Base-by-base conservation (phyloP, 108 stramenopile species). In the Pinguiococcus pyrenoidosus region DNA sequence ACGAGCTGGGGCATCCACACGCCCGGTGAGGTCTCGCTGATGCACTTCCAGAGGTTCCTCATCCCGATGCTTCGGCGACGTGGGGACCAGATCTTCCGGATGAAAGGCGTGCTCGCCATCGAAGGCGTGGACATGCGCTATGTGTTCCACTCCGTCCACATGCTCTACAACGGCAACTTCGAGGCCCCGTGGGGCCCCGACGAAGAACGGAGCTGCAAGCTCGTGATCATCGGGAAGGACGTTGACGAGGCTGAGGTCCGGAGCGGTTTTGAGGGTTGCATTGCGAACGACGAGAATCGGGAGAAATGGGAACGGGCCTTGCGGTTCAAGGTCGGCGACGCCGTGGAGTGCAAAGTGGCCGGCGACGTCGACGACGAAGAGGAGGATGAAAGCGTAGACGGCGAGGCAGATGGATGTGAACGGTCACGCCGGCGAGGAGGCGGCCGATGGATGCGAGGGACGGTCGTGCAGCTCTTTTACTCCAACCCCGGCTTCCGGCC, bases 91-190 rank as follows among this genome's bases (percentile, higher is more conserved):
- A 79, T 96, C 29, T 91, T 81, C 53, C 80, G 37, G 37, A 85
- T 69, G 75, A 92, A 80, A 41, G 89, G 44, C 76, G 85, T 89
- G 75, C 81, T 51, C 64, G 77, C 36, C 62, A 71, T 61, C 72
- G 82, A 28, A 64, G 84, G 25, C 64, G 64, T 44, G 38, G 71
- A 74, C 5, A 49, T 81, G 47, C 83, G 85, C 76, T 89, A 87
- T 53, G 77, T 95, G 41, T 87, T 91, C 43, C 89, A 95, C 59
- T 89, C 87, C 32, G 89, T 95, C 23, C 81, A 82, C 13, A 59
- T 34, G 62, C 71, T 41, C 56, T 79, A 32, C 45, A 46, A 51
- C 35, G 84, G 82, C 50, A 64, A 18, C 23, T 48, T 29, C 34
- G 37, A 44, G 17, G 62, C 34, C 27, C 29, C 10, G 14, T 46